A percentile compares a stretch with the other conserved stretches of the same genome.
These are phyloP conservation scores for Fusarium multiceps DNA, from an alignment of 2,329 filamentous ascomycete genomes.

Conservation along the genomic window DNA sequence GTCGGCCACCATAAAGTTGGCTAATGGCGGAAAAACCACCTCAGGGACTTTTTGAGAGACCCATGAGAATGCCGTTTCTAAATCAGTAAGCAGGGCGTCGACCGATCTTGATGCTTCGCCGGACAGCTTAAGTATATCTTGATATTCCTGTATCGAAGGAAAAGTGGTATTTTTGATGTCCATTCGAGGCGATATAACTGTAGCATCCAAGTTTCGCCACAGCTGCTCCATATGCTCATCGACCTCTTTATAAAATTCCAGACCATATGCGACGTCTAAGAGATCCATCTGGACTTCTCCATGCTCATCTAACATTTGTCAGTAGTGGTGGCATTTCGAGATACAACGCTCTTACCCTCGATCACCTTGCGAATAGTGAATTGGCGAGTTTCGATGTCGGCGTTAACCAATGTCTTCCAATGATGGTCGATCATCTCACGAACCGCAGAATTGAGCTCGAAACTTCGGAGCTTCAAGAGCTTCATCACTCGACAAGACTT, in stretches of 20 bases:
- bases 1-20: slow-evolving; percentile 75
- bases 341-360: slow-evolving; percentile 57
- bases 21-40: slow-evolving; percentile 69
- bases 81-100: slow-evolving; percentile 64
- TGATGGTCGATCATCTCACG: slow-evolving; percentile 73
- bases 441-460: slow-evolving; percentile 73
- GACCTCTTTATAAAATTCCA: slow-evolving; percentile 70
- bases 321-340: slow-evolving; percentile 2
- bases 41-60: slow-evolving; percentile 63
- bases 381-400: slow-evolving; percentile 66
- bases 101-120: slow-evolving; percentile 59
- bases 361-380: slow-evolving; percentile 67
- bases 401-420: slow-evolving; percentile 76
- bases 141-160: slow-evolving; percentile 56
- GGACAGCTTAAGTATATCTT: slow-evolving; percentile 56
- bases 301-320: slow-evolving; percentile 55
- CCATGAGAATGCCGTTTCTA: slow-evolving; percentile 64
- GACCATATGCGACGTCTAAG: slow-evolving; percentile 64
- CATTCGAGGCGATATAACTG: slow-evolving; percentile 71
- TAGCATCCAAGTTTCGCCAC: slow-evolving; percentile 71
- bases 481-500: slow-evolving; percentile 71
- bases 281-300: slow-evolving; percentile 57
- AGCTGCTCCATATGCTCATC: slow-evolving; percentile 69
- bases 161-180: slow-evolving; percentile 50
- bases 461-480: slow-evolving; percentile 72